Percentiles rank a stretch among this genome's conserved stretches.
Evolutionary conservation across 148 eudicot genomes (phyloP).

Genomic region (Nepenthes mirabilis): DNA sequence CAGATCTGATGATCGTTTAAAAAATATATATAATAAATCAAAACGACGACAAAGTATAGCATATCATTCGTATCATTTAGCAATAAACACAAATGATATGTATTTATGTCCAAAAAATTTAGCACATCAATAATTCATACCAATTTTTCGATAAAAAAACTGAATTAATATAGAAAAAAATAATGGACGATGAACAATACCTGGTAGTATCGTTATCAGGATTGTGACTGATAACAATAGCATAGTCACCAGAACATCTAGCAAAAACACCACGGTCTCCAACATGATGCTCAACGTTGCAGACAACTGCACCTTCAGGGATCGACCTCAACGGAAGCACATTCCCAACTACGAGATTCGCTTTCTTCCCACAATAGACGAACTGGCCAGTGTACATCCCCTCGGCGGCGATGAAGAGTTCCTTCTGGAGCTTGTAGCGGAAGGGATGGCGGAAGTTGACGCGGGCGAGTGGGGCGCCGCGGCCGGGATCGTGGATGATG

Average conservation of each 20-base stretch:
- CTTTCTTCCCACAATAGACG: conserved; percentile 26
- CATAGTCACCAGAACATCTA: conserved; percentile 31
- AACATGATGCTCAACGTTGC: conserved; percentile 35
- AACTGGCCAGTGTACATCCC: conserved; percentile 33
- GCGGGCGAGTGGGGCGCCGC: conserved; percentile 24
- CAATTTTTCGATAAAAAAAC: neutral
- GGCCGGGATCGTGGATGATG: conserved; percentile 29
- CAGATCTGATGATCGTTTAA: no score
- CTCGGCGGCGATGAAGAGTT: conserved; percentile 25
- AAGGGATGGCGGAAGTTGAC: conserved; percentile 29
- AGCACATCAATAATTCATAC: no score
- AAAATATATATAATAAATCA: no score
- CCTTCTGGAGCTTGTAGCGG: conserved; percentile 29
- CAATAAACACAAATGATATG: no score
- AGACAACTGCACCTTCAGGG: conserved; percentile 35
- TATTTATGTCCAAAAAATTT: no score
- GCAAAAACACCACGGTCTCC: conserved; percentile 39
- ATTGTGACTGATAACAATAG: conserved; percentile 32
- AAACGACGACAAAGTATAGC: no score
- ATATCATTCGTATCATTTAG: no score
- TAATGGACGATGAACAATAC: conserved; percentile 3
- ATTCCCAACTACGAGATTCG: conserved; percentile 27
- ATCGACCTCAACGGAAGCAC: conserved; percentile 23
- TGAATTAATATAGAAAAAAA: neutral
- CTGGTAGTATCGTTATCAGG: conserved; percentile 31